Conservation (phyloP, 192 early-diverging fungal species). For the Backusella morwellensis region DNA sequence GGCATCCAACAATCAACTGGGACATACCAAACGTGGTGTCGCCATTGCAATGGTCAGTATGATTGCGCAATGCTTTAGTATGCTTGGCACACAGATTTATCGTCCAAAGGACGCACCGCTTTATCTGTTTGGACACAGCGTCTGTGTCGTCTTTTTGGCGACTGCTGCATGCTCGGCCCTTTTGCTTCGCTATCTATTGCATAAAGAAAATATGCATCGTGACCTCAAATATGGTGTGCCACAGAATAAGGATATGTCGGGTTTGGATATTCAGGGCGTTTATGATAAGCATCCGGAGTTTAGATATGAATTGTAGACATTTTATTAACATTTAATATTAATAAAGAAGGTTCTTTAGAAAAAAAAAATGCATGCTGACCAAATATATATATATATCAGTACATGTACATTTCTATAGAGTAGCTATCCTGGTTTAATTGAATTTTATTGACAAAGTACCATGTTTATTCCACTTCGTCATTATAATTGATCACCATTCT, state of each 20-base stretch:
- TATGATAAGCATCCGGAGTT: slow-evolving; percentile 16
- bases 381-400: not conserved
- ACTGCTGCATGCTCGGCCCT: slow-evolving; percentile 19
- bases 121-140: slow-evolving; percentile 46
- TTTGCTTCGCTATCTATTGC: slow-evolving; percentile 21
- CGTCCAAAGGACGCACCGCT: slow-evolving; percentile 46
- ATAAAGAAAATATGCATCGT: slow-evolving; percentile 31
- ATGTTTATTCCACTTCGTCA: not conserved
- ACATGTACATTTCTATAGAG: not conserved
- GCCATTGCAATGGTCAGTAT: slow-evolving; percentile 49
- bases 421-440: not conserved
- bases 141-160: slow-evolving; percentile 24
- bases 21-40: slow-evolving; percentile 59
- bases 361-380: not conserved
- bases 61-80: slow-evolving; percentile 46
- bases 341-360: not conserved
- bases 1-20: slow-evolving; percentile 59
- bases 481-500: not conserved
- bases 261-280: not conserved
- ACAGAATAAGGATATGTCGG: not conserved
- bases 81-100: slow-evolving; percentile 63
- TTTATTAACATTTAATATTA: slow-evolving; percentile 1
- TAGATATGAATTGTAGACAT: slow-evolving; percentile 12
- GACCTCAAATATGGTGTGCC: slow-evolving; percentile 18
- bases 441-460: not conserved